Base-by-base conservation (phyloP, 805 yeast genomes). In the Ogataea polymorpha region DNA sequence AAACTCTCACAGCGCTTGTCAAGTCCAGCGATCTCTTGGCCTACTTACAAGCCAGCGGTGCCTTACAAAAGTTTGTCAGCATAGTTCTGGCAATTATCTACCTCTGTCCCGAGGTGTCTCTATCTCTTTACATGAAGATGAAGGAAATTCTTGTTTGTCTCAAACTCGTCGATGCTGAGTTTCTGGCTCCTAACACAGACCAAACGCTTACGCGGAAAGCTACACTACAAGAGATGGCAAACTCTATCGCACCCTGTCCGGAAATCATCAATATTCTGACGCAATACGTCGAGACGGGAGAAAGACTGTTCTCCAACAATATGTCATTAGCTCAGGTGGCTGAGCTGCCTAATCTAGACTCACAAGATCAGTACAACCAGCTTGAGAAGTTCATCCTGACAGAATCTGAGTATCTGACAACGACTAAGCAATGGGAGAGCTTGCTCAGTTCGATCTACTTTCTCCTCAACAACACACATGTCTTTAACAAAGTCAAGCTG, bases 381-480 rank as follows among this genome's bases (percentile, higher is more conserved):
- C 41, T 62, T 20, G 36, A 46, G 10, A 56, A 49, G 31, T 60
- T 52, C 35, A 50, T 63, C 11, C 46, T 44, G n/a, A 50, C 49
- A 31, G 66, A 62, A 37, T 37, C 55, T 6, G 24, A 39, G 1
- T 42, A 37, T 26, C 53, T 52, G 5, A 39, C 40, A 9, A 49
- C 39, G 21, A 9, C 45, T 1, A 53, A 48, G 20, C 46, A 52
- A 20, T 62, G 65, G 66, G 31, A 42, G 8, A 26, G 45, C 8
- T 32, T 60, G 4, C 31, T 63, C 13, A 48, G 48, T n/a, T 62
- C 66, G 1, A 48, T 57, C 6, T 60, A 59, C 37, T 51, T 61
- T 49, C 48, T 59, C 10, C 45, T 52, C 23, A 49, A 46, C 23
- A 55, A 53, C 25, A 55, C 66, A 1, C 23, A 39, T 2, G 44